Percentiles rank a stretch among this genome's conserved stretches.
phyloP scores from a whole-genome alignment of 371 early-diverging fungal genomes.

The Mucor racemosus region DNA sequence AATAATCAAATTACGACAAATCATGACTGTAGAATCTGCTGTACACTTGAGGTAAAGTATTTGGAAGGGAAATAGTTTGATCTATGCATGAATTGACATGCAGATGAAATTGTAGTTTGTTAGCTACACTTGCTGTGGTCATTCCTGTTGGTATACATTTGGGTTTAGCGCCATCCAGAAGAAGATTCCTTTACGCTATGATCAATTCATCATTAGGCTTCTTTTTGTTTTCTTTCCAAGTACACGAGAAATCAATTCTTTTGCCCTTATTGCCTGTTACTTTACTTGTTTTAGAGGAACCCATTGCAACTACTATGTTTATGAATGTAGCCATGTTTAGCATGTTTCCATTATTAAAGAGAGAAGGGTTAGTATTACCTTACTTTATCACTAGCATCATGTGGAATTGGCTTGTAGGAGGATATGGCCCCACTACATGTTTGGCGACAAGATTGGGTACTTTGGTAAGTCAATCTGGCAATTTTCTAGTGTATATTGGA shows the following conservation, averaged over 20 bases:
- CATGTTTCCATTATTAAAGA: constrained; percentile 84
- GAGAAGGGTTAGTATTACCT: constrained; percentile 72
- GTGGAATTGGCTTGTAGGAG: constrained; percentile 73
- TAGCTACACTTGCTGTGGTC: constrained; percentile 69
- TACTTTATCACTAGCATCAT: constrained; percentile 64
- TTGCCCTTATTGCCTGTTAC: constrained; percentile 81
- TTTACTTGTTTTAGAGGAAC: constrained; percentile 68
- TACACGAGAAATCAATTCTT: constrained; percentile 96
- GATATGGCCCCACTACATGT: constrained; percentile 19
- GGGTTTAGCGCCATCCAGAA: constrained; percentile 54
- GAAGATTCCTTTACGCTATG: constrained; percentile 70
- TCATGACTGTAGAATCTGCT: constrained; percentile 65
- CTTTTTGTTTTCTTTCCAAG: constrained; percentile 95
- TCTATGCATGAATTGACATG: background rate
- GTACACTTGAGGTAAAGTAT: constrained; percentile 68
- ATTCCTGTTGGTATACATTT: constrained; percentile 73
- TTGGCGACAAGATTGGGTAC: constrained; percentile 15
- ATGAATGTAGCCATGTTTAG: constrained; percentile 87
- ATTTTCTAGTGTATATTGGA: too few relatives aligned
- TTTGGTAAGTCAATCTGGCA: constrained; percentile 6
- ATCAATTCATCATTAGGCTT: constrained; percentile 82
- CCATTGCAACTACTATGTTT: constrained; percentile 67
- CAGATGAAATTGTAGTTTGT: constrained; percentile 48
- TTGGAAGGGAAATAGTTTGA: background rate
- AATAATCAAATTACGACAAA: constrained; percentile 76